Evolutionary conservation across 768 basidiomycete species (phyloP).

Genomic region (Pulveroboletus ravenelii): DNA sequence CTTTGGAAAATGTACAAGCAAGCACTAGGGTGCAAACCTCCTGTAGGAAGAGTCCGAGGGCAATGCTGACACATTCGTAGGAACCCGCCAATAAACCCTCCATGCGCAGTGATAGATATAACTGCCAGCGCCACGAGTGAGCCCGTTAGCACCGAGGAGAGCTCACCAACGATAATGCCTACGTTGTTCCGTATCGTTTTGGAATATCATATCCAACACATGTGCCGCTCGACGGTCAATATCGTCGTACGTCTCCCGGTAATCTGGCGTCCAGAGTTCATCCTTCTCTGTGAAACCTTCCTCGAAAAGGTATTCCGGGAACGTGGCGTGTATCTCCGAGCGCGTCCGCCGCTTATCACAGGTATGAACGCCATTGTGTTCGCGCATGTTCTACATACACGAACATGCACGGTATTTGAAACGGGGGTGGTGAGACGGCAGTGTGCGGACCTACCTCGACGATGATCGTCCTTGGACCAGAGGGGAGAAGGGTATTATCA

Average conservation of each 20-base stretch:
- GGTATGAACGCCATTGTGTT: conserved; percentile 61
- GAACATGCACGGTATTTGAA: neutral
- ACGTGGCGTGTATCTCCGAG: conserved; percentile 38
- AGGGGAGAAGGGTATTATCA: conserved; percentile 29
- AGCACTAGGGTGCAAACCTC: conserved; percentile 44
- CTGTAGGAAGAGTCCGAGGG: conserved; percentile 50
- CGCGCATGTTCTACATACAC: conserved; percentile 57
- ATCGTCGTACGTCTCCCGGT: conserved; percentile 19
- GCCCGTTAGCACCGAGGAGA: neutral
- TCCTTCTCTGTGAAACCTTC: conserved; percentile 57
- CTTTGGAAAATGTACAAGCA: too few species aligned
- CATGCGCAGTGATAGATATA: conserved; percentile 63
- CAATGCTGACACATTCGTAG: conserved; percentile 42
- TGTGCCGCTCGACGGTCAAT: conserved; percentile 43
- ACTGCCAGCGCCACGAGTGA: conserved; percentile 33
- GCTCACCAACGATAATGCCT: conserved; percentile 13
- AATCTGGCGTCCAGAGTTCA: conserved; percentile 44
- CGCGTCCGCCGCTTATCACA: conserved; percentile 62
- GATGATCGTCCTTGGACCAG: conserved; percentile 35
- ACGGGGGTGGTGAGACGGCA: neutral
- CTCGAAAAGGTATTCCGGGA: conserved; percentile 50
- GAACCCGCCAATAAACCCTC: conserved; percentile 57
- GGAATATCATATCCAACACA: conserved; percentile 56
- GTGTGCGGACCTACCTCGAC: conserved; percentile 44
- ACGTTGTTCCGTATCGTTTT: conserved; percentile 41